Evolutionary conservation across 129 eudicot species (phyloP), one percentile per base, ranked within the genome.

Genomic region (Flaveria brownii): DNA sequence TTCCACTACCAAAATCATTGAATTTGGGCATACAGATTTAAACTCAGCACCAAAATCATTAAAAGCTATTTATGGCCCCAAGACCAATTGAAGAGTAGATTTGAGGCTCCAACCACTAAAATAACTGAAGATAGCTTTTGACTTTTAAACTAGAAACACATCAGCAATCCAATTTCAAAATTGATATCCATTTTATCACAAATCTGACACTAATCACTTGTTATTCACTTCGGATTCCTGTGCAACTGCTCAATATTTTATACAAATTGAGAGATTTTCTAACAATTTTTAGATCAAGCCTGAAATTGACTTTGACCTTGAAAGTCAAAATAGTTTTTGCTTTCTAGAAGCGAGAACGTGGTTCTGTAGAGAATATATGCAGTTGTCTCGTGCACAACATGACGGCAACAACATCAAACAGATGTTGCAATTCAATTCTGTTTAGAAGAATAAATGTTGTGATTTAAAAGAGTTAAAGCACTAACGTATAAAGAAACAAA

Each of bases 41-140:
- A 52, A 72, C 51, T 52, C 33, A 18, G 0, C 10, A 52, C 33
- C 30, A 30, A 57, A 25, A 30, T 47, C 71, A 63, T 20, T 28
- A 47, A 62, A 63, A 49, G 22, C 62, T 61, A 65, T 73, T 36
- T 33, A 28, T 36, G 30, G n/a, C 2, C 45, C 73, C 18, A 60
- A 45, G 26, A 74, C 78, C 62, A 63, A 75, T 74, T 8, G n/a
- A 74, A 28, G 71, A 75, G 14, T 62, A 64, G 72, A 46, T 75
- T 75, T 62, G 36, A 75, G 47, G 79, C 50, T 75, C 66, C 71
- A 77, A 45, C 80, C 36, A 77, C 65, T 51, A 20, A 49, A 76
- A 65, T 15, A 76, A 36, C 18, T 42, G 7, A 5, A 66, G 6
- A 78, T 64, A 12, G 13, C 57, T 13, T 56, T 45, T 57, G 76